A percentile compares a stretch with the other conserved stretches of the same genome.
phyloP scores from a whole-genome alignment of 768 basidiomycete genomes.

The Xerocomellus chrysenteron region DNA sequence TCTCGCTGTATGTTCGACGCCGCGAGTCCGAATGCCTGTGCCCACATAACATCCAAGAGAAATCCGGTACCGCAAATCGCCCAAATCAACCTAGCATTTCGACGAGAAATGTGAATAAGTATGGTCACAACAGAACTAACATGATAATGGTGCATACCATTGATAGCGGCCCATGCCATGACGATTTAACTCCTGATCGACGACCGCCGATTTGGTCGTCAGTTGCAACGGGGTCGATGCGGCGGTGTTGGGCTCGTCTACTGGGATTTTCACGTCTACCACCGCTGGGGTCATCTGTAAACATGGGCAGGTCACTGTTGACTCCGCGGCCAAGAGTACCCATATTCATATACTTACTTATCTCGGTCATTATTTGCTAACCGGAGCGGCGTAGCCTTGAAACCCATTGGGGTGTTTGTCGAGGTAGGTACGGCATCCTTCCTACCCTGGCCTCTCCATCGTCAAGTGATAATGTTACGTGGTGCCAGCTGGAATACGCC shows the following conservation, averaged over 20 bases:
- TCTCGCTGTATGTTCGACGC: constrained; percentile 11
- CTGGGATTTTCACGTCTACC: not conserved
- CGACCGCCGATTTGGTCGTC: constrained; percentile 8
- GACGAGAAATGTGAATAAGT: no score
- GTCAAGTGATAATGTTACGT: no score
- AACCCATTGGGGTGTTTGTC: no score
- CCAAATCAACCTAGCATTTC: constrained; percentile 14
- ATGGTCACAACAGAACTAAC: not conserved
- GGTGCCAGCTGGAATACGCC: no score
- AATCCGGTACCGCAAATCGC: constrained; percentile 11
- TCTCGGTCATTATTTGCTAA: no score
- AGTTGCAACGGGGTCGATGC: not conserved
- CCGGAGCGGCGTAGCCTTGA: no score
- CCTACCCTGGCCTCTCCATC: no score
- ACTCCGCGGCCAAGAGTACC: not conserved
- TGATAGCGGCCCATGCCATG: constrained; percentile 18
- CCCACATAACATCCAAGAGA: constrained; percentile 13
- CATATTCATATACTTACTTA: not conserved
- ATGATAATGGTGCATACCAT: constrained; percentile 3
- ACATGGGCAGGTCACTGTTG: not conserved
- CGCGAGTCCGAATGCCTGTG: not conserved
- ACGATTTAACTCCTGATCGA: constrained; percentile 13
- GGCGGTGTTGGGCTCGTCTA: no score
- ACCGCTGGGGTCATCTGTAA: not conserved
- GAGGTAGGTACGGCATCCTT: no score